Conservation (phyloP, 768 basidiomycete genomes). For the Mycena belliarum region DNA sequence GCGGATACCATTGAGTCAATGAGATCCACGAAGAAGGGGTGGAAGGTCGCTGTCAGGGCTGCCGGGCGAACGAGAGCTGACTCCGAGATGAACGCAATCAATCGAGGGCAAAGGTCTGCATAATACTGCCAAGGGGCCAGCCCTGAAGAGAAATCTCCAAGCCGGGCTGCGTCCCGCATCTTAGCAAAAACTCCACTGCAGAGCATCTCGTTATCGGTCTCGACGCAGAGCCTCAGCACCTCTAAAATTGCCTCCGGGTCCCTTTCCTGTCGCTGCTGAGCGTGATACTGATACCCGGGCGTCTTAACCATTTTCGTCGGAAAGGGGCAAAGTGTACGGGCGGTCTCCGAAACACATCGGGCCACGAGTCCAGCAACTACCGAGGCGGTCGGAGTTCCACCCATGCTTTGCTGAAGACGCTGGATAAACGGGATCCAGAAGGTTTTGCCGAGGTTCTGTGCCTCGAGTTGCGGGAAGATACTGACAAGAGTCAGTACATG, state of each 20-base stretch:
- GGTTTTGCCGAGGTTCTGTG: constrained; percentile 3
- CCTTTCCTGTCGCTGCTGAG: neutral
- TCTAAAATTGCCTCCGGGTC: neutral
- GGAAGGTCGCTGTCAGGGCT: neutral
- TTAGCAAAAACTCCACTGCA: constrained; percentile 7
- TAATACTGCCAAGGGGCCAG: constrained; percentile 18
- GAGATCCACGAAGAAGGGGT: constrained; percentile 13
- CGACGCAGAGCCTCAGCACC: constrained; percentile 13
- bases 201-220: neutral
- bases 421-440: constrained; percentile 14
- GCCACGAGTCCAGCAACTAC: constrained; percentile 1
- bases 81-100: neutral
- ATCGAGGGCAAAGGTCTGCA: neutral
- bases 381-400: neutral
- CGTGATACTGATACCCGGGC: neutral
- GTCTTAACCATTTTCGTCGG: neutral
- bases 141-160: neutral
- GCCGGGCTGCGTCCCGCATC: constrained; percentile 7
- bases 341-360: constrained; percentile 11
- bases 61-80: neutral
- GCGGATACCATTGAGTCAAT: constrained; percentile 4
- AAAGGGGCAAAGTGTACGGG: neutral
- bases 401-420: neutral
- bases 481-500: neutral
- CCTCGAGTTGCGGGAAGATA: constrained; percentile 14